phyloP scores from a whole-genome alignment of 164 flowering plant species.

The Taxillus chinensis region DNA sequence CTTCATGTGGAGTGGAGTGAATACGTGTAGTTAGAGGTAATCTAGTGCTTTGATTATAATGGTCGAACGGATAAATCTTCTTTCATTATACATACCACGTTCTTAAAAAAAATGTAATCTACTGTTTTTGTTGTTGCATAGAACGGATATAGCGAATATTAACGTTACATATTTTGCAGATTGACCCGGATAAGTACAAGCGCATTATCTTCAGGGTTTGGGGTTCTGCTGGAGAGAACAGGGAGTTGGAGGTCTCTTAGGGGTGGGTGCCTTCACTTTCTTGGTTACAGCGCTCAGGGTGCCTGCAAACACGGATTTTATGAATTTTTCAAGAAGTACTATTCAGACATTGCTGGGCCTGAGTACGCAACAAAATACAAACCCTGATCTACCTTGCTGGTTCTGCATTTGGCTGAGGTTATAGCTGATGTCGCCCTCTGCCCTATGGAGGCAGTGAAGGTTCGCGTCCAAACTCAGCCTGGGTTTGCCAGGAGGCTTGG shows the following conservation, averaged over 20 bases:
- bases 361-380: slow-evolving; percentile 71
- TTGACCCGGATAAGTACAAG: slow-evolving; percentile 78
- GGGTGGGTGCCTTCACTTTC: slow-evolving; percentile 80
- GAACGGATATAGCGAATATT: not conserved
- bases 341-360: slow-evolving; percentile 76
- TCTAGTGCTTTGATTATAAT: too few species aligned
- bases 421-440: slow-evolving; percentile 83
- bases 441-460: slow-evolving; percentile 83
- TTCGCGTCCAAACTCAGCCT: slow-evolving; percentile 78
- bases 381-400: slow-evolving; percentile 81
- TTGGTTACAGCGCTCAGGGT: slow-evolving; percentile 84
- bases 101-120: too few species aligned
- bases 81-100: too few species aligned
- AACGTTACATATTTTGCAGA: slow-evolving; percentile 21
- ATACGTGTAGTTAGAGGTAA: too few species aligned
- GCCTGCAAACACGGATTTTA: slow-evolving; percentile 90
- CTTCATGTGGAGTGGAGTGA: too few species aligned
- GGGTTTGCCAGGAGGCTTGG: slow-evolving; percentile 72
- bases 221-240: slow-evolving; percentile 75
- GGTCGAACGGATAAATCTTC: too few species aligned
- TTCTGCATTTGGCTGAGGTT: slow-evolving; percentile 82
- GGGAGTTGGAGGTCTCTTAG: slow-evolving; percentile 61
- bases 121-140: too few species aligned
- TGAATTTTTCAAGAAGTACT: slow-evolving; percentile 79
- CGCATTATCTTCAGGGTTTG: slow-evolving; percentile 75